A percentile compares a stretch with the other conserved stretches of the same genome.
Evolutionary conservation across 2,329 filamentous ascomycete species (phyloP).

Genomic region (Colletotrichum sp.): DNA sequence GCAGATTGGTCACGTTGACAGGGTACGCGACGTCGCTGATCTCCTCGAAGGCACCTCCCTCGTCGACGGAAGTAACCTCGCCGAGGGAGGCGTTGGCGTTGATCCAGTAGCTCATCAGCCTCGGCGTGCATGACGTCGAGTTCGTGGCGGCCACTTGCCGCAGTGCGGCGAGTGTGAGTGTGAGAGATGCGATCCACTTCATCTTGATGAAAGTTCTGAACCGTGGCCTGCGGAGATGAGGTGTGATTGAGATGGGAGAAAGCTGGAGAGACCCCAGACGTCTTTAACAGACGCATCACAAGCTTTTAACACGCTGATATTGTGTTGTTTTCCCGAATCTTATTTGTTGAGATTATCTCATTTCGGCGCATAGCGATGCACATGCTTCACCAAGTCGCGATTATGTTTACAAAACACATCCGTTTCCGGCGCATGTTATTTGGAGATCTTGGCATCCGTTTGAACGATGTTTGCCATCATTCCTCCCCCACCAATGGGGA

Average conservation of each 20-base stretch:
- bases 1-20: slow-evolving; percentile 30
- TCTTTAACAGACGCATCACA: neutral
- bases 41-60: slow-evolving; percentile 27
- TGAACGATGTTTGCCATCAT: neutral
- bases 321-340: neutral
- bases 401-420: neutral
- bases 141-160: neutral
- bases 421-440: neutral
- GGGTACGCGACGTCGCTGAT: slow-evolving; percentile 28
- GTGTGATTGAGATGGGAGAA: neutral
- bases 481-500: neutral
- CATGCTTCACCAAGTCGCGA: neutral
- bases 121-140: neutral
- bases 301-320: neutral
- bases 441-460: neutral
- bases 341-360: neutral
- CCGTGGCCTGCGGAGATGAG: no score
- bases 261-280: neutral
- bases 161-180: neutral
- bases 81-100: slow-evolving; percentile 16
- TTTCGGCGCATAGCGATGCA: neutral
- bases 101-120: slow-evolving; percentile 14
- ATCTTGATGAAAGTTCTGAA: neutral
- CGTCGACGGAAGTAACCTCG: slow-evolving; percentile 16
- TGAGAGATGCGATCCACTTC: slow-evolving; percentile 6